A percentile compares a stretch with the other conserved stretches of the same genome.
Conservation (phyloP, 73 alveolate genomes). For the Halteria grandinella region DNA sequence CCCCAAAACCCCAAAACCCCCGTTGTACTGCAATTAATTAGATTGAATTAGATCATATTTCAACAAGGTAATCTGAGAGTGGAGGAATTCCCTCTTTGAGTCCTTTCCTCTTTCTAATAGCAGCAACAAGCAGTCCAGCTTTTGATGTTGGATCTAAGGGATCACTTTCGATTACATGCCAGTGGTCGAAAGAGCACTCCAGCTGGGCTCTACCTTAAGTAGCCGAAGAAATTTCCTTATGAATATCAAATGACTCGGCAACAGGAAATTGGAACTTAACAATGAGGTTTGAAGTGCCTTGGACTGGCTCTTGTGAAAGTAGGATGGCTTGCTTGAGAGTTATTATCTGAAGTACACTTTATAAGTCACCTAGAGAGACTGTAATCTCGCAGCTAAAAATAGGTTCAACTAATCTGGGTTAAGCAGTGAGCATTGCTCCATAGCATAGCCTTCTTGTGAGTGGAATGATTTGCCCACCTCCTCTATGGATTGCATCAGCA, state of each 20-base stretch:
- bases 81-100: constrained; percentile 69
- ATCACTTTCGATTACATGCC: constrained; percentile 77
- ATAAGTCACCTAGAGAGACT: too few species aligned
- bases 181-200: constrained; percentile 95
- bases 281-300: constrained; percentile 88
- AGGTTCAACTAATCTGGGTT: constrained; percentile 93
- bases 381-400: constrained; percentile 86
- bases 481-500: constrained; percentile 93
- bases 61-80: constrained; percentile 68
- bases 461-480: constrained; percentile 95
- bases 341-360: constrained; percentile 88
- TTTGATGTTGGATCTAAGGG: constrained; percentile 70
- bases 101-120: constrained; percentile 76
- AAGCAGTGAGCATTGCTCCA: constrained; percentile 88
- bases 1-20: too few species aligned
- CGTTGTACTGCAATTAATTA: too few species aligned
- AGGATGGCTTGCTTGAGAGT: constrained; percentile 90
- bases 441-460: constrained; percentile 90
- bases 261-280: constrained; percentile 95
- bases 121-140: constrained; percentile 58
- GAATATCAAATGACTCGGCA: constrained; percentile 96
- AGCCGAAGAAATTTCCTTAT: constrained; percentile 87
- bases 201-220: constrained; percentile 99
- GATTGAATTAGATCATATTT: too few species aligned
- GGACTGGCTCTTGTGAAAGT: constrained; percentile 84